Evolutionary conservation across 805 yeast genomes (phyloP).

Genomic region (Tetrapisispora phaffii): DNA sequence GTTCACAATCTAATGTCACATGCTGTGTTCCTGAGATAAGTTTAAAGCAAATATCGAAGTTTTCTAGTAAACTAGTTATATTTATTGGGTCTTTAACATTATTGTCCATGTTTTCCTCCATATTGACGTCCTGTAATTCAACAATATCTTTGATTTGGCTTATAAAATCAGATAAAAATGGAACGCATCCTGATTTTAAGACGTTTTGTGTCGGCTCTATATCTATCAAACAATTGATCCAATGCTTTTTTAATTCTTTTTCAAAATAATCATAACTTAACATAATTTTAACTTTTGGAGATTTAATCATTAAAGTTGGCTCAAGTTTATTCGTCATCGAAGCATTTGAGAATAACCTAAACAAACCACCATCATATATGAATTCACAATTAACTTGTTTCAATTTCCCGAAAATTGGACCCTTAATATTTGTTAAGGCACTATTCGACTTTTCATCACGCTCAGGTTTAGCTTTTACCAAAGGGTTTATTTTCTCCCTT

Average conservation of each 20-base stretch:
- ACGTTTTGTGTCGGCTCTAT: constrained; percentile 55
- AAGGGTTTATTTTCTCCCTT: constrained; percentile 5
- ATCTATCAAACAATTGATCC: constrained; percentile 19
- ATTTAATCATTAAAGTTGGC: constrained; percentile 51
- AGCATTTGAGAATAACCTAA: constrained; percentile 32
- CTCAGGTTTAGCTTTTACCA: background rate
- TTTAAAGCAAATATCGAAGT: constrained; percentile 53
- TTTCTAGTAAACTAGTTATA: constrained; percentile 39
- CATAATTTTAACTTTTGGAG: constrained; percentile 63
- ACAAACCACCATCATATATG: constrained; percentile 61
- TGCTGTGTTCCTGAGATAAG: constrained; percentile 63
- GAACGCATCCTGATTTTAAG: constrained; percentile 66
- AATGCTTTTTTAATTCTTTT: constrained; percentile 14
- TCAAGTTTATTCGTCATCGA: constrained; percentile 33
- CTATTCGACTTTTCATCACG: background rate
- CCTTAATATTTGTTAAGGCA: constrained; percentile 1
- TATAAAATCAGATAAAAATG: constrained; percentile 55
- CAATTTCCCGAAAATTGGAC: constrained; percentile 19
- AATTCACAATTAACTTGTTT: constrained; percentile 42
- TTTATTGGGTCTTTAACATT: constrained; percentile 20
- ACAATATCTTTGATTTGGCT: constrained; percentile 42
- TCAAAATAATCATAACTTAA: constrained; percentile 37
- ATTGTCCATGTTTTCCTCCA: background rate
- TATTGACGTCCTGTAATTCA: constrained; percentile 20
- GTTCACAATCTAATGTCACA: constrained; percentile 78